These are phyloP conservation scores for Globisporangium spinosum DNA, from an alignment of 352 stramenopile species.

Conservation along the genomic window DNA sequence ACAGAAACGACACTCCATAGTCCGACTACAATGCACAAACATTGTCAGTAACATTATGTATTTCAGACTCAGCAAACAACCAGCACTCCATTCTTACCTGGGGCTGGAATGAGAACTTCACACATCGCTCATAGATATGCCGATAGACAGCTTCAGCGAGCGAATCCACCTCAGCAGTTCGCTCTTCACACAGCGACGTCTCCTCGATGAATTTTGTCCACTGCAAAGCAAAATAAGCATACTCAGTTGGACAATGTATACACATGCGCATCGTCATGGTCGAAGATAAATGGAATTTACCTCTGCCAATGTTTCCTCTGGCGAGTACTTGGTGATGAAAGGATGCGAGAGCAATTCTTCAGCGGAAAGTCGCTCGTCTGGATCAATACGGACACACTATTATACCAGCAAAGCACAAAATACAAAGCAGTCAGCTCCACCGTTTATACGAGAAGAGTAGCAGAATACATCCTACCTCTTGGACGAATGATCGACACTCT, in stretches of 20 bases:
- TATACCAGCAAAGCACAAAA: neutral
- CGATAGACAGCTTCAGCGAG: constrained; percentile 74
- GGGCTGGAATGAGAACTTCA: constrained; percentile 70
- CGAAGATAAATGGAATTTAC: constrained; percentile 22
- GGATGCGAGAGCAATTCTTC: constrained; percentile 61
- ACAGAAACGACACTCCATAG: constrained; percentile 74
- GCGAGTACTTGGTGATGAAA: constrained; percentile 66
- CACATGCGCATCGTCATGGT: neutral
- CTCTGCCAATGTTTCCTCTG: constrained; percentile 63
- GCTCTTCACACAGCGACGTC: constrained; percentile 56
- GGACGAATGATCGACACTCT: constrained; percentile 70
- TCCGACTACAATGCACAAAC: constrained; percentile 49
- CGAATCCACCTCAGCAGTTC: constrained; percentile 49
- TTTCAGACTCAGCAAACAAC: neutral
- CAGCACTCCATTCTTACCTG: constrained; percentile 36
- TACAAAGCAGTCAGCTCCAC: neutral
- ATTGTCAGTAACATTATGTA: neutral
- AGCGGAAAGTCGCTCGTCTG: constrained; percentile 56
- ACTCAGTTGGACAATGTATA: neutral
- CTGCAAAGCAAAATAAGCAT: constrained; percentile 24
- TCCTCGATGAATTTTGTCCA: constrained; percentile 64
- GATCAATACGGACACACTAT: constrained; percentile 68
- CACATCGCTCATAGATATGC: constrained; percentile 71
- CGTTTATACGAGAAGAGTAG: neutral
- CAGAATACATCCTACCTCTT: constrained; percentile 34